Base-by-base conservation (phyloP, 192 early-diverging fungal species). In the Coemansia sp. region DNA sequence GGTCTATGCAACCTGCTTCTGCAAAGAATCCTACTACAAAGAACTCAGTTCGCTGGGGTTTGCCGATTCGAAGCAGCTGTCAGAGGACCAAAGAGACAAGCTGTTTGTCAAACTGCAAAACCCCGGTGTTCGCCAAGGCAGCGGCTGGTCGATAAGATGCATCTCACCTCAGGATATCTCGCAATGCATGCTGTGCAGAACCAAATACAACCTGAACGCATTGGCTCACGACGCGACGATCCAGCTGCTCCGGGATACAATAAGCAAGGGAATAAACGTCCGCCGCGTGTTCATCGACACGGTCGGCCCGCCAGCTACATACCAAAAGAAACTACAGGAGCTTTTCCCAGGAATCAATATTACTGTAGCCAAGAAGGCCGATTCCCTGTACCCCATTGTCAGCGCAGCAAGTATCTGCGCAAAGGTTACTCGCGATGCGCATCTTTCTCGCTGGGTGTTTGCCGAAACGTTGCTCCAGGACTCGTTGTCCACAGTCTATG, bases 371-470 rank as follows among this genome's bases (percentile, higher is more conserved):
- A 96, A 96, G 55, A 97, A 98, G 68, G 98, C 98, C 3, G 98
- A 99, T 85, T 86, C 89, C 17, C 76, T 92, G 57, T 99, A 89
- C 76, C 95, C 98, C 3, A 92, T 96, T 48, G 98, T 99, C 22
- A 93, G 92, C 67, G 96, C 95, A 2, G 98, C 98, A 1, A 93
- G 91, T 86, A 96, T 99, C 43, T 94, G 90, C 74, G 98, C 98
- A 32, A 99, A 99, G 79, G 93, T 92, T 20, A 67, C 72, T 6
- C 55, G 86, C 2, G 86, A 87, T 18, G 71, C 67, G 14, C 69
- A 84, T 43, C 55, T 85, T 48, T 51, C 14, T 0, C 36, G 71
- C 38, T 86, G 86, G 85, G 55, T 56, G 20, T 87, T 85, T 69
- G 65, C 67, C 34, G 86, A 86, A 53, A 34, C 45, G 5, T 18